Percentiles rank a stretch among this genome's conserved stretches.
Conservation (phyloP, 495 filamentous ascomycete genomes). For the Tuber calosporum region DNA sequence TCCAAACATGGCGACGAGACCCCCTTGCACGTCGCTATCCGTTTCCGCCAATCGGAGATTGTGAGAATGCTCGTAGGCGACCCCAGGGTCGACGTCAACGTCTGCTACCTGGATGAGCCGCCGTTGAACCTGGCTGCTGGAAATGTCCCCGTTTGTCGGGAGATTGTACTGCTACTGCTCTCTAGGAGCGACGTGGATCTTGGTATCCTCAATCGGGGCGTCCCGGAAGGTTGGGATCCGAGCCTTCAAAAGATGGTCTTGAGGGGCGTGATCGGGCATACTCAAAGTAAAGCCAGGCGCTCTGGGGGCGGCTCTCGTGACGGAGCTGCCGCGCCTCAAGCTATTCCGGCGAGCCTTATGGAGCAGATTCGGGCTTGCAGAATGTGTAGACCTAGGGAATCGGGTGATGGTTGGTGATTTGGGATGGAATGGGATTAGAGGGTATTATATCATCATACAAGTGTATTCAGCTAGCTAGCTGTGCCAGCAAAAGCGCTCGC, state of each 20-base stretch:
- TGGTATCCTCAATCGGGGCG: neutral
- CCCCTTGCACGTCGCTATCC: neutral
- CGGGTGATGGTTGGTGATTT: conserved; percentile 4
- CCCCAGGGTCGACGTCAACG: neutral
- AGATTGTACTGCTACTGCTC: neutral
- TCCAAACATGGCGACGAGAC: neutral
- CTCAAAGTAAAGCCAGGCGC: neutral
- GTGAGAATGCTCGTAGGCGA: neutral
- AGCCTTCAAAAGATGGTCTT: neutral
- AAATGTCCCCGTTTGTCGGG: neutral
- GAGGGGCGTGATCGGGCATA: neutral
- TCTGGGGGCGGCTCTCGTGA: neutral
- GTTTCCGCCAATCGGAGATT: neutral
- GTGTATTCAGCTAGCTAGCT: neutral
- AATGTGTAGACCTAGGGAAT: neutral
- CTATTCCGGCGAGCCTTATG: neutral
- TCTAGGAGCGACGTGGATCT: neutral
- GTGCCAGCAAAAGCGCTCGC: too few species aligned
- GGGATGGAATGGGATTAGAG: neutral
- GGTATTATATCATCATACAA: too few species aligned
- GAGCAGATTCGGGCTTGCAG: neutral
- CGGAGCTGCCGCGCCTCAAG: neutral
- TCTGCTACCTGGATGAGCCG: neutral
- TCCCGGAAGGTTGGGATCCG: neutral
- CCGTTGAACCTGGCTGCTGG: neutral